Evolutionary conservation across 1,284 basidiomycete genomes (phyloP), one percentile per base, ranked within the genome.

Genomic region (Schizopora paradoxa): DNA sequence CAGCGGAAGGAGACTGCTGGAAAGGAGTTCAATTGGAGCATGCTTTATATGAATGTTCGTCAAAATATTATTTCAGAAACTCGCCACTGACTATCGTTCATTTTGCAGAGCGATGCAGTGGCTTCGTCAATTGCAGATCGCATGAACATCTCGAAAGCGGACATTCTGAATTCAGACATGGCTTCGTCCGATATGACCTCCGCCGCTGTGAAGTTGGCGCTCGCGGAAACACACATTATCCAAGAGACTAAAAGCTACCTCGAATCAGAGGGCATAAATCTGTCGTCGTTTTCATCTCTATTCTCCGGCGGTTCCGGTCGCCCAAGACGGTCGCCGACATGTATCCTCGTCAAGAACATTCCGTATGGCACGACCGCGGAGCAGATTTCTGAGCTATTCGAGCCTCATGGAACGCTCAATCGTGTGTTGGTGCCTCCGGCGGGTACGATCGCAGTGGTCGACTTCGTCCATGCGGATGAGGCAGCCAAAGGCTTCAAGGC

Each of bases 221-320:
- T 99, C 13, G 95, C 95, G 0, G 95, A 99, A 67, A 97, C 95
- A 11, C 87, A 94, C 54, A 83, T 98, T 59, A 94, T 99, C 45
- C 82, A 90, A 53, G 95, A 98, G 63, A 98, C 94, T 0, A 96
- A 95, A 60, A 69, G 83, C 1, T 97, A 86, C 66, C 82, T 91
- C 23, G 86, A 91, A 58, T 77, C 71, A 19, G 81, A 82, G 53
- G 86, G 85, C 19, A 77, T 86, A 48, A 61, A 79, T 16, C 64
- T 86, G 5, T 72, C 77, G 0, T 68, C 79, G 0, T 82, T 86
- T 52, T 68, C 74, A 1, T 65, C 72, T 1, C 23, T 40, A 3
- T 36, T 23, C 19, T 45, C 31, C 14, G 21, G 45, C 21, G 48
- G 37, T 41, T 10, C 62, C 5, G 58, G 47, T 33, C 65, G 73